Percentiles rank a stretch among this genome's conserved stretches.
Conservation (phyloP, 23 red algal species). For the Agarophyton chilense region DNA sequence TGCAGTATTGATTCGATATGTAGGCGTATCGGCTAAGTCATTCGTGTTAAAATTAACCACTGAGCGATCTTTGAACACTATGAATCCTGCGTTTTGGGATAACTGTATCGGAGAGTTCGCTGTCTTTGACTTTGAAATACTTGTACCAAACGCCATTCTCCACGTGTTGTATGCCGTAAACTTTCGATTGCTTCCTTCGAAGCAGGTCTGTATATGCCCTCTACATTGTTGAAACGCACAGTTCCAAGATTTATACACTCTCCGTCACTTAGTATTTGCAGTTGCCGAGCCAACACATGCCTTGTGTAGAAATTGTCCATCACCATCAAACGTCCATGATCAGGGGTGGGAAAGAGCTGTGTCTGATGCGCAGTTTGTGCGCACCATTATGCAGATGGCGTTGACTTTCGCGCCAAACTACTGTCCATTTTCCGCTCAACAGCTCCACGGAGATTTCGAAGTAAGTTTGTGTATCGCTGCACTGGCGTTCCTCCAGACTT, state of each 20-base stretch:
- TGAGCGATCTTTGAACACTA: conserved; percentile 8
- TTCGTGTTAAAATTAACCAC: background rate
- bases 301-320: conserved; percentile 7
- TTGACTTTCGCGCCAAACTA: background rate
- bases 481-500: background rate
- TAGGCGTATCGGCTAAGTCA: background rate
- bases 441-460: conserved; percentile 15
- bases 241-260: background rate
- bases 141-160: background rate
- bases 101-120: background rate
- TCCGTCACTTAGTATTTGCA: background rate
- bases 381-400: background rate
- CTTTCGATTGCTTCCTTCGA: background rate
- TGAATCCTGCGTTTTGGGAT: background rate
- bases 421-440: conserved; percentile 11
- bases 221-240: background rate
- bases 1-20: background rate
- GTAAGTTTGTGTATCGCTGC: background rate
- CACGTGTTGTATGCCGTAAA: background rate
- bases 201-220: background rate
- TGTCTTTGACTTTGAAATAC: background rate
- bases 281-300: background rate
- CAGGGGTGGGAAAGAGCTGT: background rate
- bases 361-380: background rate
- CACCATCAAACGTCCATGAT: background rate